Base-by-base conservation (phyloP, 2,329 filamentous ascomycete genomes). In the Sarocladiaceae sp. region DNA sequence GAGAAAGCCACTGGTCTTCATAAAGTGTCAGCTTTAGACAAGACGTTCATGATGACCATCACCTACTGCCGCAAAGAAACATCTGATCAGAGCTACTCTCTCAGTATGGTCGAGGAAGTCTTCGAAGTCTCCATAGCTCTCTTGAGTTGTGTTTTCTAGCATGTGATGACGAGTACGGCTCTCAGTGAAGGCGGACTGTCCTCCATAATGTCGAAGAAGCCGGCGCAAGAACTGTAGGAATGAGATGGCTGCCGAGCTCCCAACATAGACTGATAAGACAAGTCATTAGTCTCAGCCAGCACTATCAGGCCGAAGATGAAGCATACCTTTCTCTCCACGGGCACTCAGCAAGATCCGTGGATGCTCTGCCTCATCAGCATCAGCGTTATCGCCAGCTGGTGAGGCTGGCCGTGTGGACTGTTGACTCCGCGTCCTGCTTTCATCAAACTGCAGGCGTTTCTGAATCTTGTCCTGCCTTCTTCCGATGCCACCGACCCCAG, bases 211-310 rank as follows among this genome's bases (percentile, higher is more conserved):
- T 13, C 44, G 44, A 22, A 48, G 44, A 4, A 48, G 26, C 20
- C 44, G 17, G 44, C 44, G 44, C n/a, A 48, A 17, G 26, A 48
- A 48, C 26, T 48, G 44, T 5, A 48, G 44, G 26, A 48, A 48
- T 17, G 44, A 48, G 44, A 48, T 48, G 18, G 44, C 44, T 26
- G 44, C 44, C 22, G 44, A 48, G 44, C 44, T 48, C 12, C 44
- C 44, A 33, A 48, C 44, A 33, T 48, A 48, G n/a, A 48, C 44
- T 48, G 40, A 20, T 13, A 17, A 17, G n/a, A n/a, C 29, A 10
- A 33, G 29, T 15, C 29, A 15, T 33, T 15, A 33, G 29, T 10
- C 15, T 33, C 10, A 33, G 29, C 29, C 6, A 29, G 28, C 44
- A 33, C 26, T 13, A 20, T 33, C 10, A 33, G 10, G 10, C 29